Percentiles rank a stretch among this genome's conserved stretches.
These are phyloP conservation scores for Athelia sp. DNA, from an alignment of 1,284 basidiomycete species.

Conservation along the genomic window DNA sequence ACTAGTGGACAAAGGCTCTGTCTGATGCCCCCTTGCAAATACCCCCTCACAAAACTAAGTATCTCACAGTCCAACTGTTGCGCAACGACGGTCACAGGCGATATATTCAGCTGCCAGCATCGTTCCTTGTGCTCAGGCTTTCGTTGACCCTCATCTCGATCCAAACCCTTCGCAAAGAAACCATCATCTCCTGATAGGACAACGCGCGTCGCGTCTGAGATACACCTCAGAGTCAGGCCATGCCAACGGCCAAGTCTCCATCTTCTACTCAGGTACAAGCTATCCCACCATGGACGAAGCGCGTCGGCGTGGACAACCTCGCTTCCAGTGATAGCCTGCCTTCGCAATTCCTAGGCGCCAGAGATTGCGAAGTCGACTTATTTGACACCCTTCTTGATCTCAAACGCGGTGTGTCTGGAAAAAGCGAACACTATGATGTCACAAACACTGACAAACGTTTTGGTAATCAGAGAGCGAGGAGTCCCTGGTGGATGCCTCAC, in stretches of 20 bases:
- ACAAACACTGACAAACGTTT: background rate
- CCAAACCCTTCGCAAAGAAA: too few relatives aligned
- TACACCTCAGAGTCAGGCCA: background rate
- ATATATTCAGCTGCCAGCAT: too few relatives aligned
- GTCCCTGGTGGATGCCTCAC: too few relatives aligned
- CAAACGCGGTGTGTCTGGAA: background rate
- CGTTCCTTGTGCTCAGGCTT: too few relatives aligned
- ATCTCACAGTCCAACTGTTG: too few relatives aligned
- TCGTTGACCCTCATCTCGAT: too few relatives aligned
- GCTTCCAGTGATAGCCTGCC: background rate
- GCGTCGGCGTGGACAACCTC: background rate
- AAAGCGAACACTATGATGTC: background rate
- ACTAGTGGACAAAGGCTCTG: too few relatives aligned
- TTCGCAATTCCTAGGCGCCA: background rate
- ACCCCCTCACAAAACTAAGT: too few relatives aligned
- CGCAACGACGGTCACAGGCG: too few relatives aligned
- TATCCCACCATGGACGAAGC: background rate
- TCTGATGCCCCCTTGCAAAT: too few relatives aligned
- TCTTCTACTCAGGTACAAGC: background rate
- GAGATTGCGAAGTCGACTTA: background rate
- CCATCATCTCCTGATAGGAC: background rate
- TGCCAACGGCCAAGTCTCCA: background rate
- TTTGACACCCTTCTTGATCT: background rate
- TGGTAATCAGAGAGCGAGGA: background rate
- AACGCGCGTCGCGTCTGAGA: background rate